These are phyloP conservation scores for Heliophila coronopifolia DNA, from an alignment of 441 rosid genomes.

Conservation along the genomic window DNA sequence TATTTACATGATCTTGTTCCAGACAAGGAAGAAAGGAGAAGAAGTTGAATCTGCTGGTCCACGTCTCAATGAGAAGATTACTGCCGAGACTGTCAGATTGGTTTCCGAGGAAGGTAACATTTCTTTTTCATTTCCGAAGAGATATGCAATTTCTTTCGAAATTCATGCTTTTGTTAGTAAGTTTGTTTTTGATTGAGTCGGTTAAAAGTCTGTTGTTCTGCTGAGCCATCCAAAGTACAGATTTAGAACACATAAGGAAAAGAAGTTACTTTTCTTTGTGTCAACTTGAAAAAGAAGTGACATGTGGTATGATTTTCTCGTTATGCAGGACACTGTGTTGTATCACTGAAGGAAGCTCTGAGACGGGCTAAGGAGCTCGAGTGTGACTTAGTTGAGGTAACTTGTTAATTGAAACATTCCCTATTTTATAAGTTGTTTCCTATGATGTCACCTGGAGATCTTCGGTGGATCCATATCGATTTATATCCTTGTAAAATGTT, in stretches of 20 bases:
- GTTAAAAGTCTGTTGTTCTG: background rate
- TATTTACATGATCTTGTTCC: background rate
- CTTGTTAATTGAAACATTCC: background rate
- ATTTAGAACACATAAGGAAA: background rate
- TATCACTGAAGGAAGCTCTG: conserved; percentile 25
- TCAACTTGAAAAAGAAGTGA: no score
- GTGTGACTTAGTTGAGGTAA: conserved; percentile 32
- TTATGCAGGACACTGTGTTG: conserved; percentile 27
- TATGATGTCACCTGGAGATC: background rate
- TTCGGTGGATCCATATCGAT: background rate
- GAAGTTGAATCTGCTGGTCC: conserved; percentile 29
- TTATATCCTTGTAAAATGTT: background rate
- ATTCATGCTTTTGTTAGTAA: no score
- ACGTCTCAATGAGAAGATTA: conserved; percentile 32
- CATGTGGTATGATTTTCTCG: conserved; percentile 1
- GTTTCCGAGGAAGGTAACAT: conserved; percentile 27
- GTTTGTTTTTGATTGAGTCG: background rate
- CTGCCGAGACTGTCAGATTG: conserved; percentile 23
- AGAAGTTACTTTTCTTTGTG: no score
- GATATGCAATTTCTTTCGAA: no score
- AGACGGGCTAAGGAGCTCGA: conserved; percentile 29
- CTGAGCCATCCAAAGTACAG: background rate
- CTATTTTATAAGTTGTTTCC: conserved; percentile 5
- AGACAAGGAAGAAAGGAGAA: conserved; percentile 24
- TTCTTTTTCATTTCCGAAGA: no score